Conservation (phyloP, 805 yeast species). For the Isabelozyma pseudorhagii region DNA sequence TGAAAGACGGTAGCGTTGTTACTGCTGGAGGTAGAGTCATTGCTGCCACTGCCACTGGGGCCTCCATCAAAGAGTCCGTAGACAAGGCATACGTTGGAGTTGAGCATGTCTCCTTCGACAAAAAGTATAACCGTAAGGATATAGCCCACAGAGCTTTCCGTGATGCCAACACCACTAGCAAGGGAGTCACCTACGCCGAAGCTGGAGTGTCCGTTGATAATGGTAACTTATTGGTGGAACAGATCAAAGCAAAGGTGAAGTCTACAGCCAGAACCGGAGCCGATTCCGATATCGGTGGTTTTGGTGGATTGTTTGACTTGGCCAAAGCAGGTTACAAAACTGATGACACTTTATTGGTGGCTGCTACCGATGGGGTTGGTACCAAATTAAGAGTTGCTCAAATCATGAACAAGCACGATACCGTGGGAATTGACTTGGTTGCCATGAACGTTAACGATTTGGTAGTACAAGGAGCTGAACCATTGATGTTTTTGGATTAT, state of each 20-base stretch:
- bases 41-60: constrained; percentile 86
- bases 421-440: constrained; percentile 98
- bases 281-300: constrained; percentile 97
- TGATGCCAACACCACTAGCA: constrained; percentile 29
- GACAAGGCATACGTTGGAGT: constrained; percentile 85
- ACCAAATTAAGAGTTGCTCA: constrained; percentile 95
- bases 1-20: constrained; percentile 54
- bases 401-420: constrained; percentile 79
- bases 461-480: constrained; percentile 99
- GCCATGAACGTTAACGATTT: constrained; percentile 99
- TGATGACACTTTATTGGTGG: constrained; percentile 79
- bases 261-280: constrained; percentile 95
- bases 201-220: constrained; percentile 98
- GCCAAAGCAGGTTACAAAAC: constrained; percentile 83
- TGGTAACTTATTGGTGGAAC: constrained; percentile 87
- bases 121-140: constrained; percentile 83
- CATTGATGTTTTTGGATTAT: constrained; percentile 90
- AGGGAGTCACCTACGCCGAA: constrained; percentile 78
- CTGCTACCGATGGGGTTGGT: constrained; percentile 99
- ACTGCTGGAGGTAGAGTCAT: constrained; percentile 97
- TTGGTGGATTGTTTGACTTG: constrained; percentile 95
- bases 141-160: constrained; percentile 96
- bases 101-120: constrained; percentile 64
- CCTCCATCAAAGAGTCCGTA: constrained; percentile 75
- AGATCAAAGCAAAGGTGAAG: constrained; percentile 85